Conservation (phyloP, 1,284 basidiomycete species). For the Hemileia vastatrix region DNA sequence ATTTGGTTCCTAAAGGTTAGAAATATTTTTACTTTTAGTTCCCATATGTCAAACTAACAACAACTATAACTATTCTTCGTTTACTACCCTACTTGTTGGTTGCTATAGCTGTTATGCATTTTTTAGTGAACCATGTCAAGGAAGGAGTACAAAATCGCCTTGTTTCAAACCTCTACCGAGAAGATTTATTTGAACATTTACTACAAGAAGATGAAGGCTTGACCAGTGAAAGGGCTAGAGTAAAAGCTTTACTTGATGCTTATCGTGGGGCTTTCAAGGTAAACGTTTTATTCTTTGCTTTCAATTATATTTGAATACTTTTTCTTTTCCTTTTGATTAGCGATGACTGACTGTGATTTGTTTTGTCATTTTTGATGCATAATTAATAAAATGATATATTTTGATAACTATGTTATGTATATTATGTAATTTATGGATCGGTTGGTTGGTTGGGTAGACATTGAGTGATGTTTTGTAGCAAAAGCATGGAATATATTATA, state of each 20-base stretch:
- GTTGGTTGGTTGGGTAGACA: constrained; percentile 4
- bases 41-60: background rate
- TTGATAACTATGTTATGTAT: no score
- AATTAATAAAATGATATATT: no score
- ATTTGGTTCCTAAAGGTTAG: constrained; percentile 81
- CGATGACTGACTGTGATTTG: background rate
- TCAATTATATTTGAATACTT: constrained; percentile 18
- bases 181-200: constrained; percentile 68
- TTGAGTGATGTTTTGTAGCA: constrained; percentile 24
- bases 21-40: constrained; percentile 34
- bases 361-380: constrained; percentile 1
- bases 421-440: no score
- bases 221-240: constrained; percentile 80
- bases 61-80: background rate
- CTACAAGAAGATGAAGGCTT: constrained; percentile 92
- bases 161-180: constrained; percentile 70
- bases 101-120: constrained; percentile 43
- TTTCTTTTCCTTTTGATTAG: background rate
- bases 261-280: constrained; percentile 84
- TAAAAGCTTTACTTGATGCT: constrained; percentile 88
- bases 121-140: constrained; percentile 90
- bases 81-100: constrained; percentile 58
- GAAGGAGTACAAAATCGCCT: constrained; percentile 93
- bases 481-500: no score
- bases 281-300: constrained; percentile 8